These are phyloP conservation scores for Saccharum hybrid DNA, from an alignment of 202 grass and related monocot genomes.

Conservation along the genomic window DNA sequence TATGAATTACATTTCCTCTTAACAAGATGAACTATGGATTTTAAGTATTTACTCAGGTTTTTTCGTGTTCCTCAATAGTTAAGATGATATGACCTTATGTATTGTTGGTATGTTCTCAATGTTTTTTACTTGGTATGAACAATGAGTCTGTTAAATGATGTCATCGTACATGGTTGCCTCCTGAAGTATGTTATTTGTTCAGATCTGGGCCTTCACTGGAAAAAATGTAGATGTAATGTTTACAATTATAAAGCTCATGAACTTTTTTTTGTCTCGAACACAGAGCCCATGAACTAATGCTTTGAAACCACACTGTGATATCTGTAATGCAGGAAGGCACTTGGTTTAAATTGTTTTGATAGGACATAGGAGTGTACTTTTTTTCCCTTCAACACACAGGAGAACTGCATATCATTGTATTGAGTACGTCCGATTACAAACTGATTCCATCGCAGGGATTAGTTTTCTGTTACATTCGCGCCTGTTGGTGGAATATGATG, in stretches of 20 bases:
- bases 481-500: not conserved
- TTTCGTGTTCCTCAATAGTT: slow-evolving; percentile 30
- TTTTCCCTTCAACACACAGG: not conserved
- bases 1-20: slow-evolving; percentile 10
- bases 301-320: slow-evolving; percentile 8
- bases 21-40: slow-evolving; percentile 18
- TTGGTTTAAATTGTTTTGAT: slow-evolving; percentile 11
- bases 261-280: not conserved
- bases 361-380: not conserved
- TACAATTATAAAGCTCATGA: not conserved
- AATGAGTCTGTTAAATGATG: slow-evolving; percentile 23
- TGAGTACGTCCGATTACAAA: not conserved
- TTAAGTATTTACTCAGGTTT: slow-evolving; percentile 14
- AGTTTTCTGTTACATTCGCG: not conserved
- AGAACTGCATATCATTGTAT: not conserved
- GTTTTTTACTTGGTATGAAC: not conserved
- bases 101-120: slow-evolving; percentile 3
- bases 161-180: not conserved
- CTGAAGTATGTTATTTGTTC: slow-evolving; percentile 2
- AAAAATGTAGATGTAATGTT: slow-evolving; percentile 14
- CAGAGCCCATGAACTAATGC: not conserved
- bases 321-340: slow-evolving; percentile 8
- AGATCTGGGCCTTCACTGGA: slow-evolving; percentile 1
- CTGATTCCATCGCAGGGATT: not conserved
- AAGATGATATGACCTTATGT: not conserved